Evolutionary conservation across 2,329 filamentous ascomycete species (phyloP), one percentile per base, ranked within the genome.

Genomic region (Epichloe uncinata): DNA sequence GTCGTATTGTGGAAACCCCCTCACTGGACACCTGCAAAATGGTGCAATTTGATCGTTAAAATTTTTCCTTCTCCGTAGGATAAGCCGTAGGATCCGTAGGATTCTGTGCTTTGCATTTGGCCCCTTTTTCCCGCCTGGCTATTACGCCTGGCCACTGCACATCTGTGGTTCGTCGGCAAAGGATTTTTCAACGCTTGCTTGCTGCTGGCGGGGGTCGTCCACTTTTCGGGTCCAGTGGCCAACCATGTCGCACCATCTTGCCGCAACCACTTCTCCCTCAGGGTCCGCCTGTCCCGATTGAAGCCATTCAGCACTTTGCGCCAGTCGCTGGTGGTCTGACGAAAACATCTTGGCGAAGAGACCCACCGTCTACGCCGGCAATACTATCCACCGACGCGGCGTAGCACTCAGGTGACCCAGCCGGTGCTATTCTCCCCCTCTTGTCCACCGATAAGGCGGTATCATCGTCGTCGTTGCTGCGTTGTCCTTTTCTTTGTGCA

Each of bases 351-450:
- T 43, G 50, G 51, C 45, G 44, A 52, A 20, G 42, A 50, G 58
- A 56, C 59, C 61, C 61, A 63, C 61, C 55, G 49, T 48, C 48
- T 51, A 55, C 45, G 45, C 55, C 59, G 61, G 62, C 56, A 50
- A 56, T 61, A 63, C 59, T 58, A 59, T 61, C 54, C 48, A 51
- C 60, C 61, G 59, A 54, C 47, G 18, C 51, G 56, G 53, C 51
- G 53, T 50, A 49, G 50, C 52, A 52, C 50, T 54, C 54, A 58
- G 61, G 56, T 56, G 57, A 59, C 55, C 51, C 42, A 52, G 47
- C 26, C 42, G 16, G 34, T 58, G 49, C 47, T 50, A 50, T 16
- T 12, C 45, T 49, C 48, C 45, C 48, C 45, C 45, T 45, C 45
- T 4, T 43, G 6, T 42, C 48, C 48, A 50, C 53, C 40, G 47